phyloP scores from a whole-genome alignment of 257 asterid species.

The Rehmannia glutinosa region DNA sequence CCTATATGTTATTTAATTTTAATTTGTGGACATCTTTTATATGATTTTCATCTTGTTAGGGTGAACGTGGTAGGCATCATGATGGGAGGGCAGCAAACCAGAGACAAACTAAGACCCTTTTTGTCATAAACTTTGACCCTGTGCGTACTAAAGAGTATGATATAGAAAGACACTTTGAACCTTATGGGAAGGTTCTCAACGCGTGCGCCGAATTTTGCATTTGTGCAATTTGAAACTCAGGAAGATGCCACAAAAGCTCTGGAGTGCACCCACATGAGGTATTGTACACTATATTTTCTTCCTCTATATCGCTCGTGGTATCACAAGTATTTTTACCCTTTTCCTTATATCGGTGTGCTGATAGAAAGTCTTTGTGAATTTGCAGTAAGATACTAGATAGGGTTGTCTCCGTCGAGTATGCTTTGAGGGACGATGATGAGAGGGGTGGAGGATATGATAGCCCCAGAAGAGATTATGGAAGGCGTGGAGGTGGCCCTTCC shows the following conservation, averaged over 20 bases:
- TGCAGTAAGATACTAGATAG: too few species aligned
- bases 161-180: slow-evolving; percentile 87
- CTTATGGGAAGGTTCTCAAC: slow-evolving; percentile 73
- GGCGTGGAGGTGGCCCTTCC: too few species aligned
- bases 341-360: too few species aligned
- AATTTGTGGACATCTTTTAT: background rate
- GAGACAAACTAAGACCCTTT: slow-evolving; percentile 78
- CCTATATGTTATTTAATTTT: background rate
- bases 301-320: background rate
- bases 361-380: too few species aligned
- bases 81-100: slow-evolving; percentile 62
- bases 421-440: too few species aligned
- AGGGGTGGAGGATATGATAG: too few species aligned
- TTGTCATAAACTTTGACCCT: slow-evolving; percentile 93
- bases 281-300: background rate
- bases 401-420: too few species aligned
- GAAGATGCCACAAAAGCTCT: slow-evolving; percentile 91
- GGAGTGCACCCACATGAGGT: slow-evolving; percentile 97
- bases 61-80: slow-evolving; percentile 79
- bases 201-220: slow-evolving; percentile 87
- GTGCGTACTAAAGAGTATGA: slow-evolving; percentile 57
- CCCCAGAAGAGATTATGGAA: too few species aligned
- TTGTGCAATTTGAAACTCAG: slow-evolving; percentile 87
- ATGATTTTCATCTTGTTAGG: slow-evolving; percentile 39
- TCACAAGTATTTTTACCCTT: background rate